Evolutionary conservation across 306 rosid genomes (phyloP), one percentile per base, ranked within the genome.

Genomic region (Lathyrus sativus): DNA sequence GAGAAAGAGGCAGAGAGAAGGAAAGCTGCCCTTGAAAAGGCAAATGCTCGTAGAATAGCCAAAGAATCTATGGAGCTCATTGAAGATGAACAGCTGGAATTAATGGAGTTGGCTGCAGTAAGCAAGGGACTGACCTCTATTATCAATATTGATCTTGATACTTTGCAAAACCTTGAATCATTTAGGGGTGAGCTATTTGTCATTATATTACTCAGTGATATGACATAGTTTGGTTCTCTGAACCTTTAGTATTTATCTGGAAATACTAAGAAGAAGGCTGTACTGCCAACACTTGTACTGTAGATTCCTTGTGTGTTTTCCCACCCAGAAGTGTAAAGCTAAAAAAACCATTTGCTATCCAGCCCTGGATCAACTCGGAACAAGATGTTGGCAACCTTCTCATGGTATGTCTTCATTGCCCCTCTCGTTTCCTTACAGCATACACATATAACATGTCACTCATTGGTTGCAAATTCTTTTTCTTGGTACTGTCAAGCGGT

Each of bases 61-160:
- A 87, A 88, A 80, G 97, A 95, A 77, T 95, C 99, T 71, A 90
- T 90, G 99, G 99, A 95, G 80, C 95, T 95, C 76, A 87, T 90
- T 73, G 97, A 95, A 85, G 99, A 95, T 73, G 99, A 90, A 67
- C 99, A 95, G 61, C 87, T 95, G 70, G 99, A 95, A 78, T 73
- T 95, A 84, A 95, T 95, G 99, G 99, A 95, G 74, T 71, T 90
- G 82, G 99, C 99, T 68, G 96, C 86, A 53, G 81, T 88, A 62
- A 86, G 81, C 87, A 95, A 85, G 82, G 97, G 96, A 45, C 79
- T 95, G 44, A 63, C 96, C 70, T 95, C 99, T 33, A 88, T 95
- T 68, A 80, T 88, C 67, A 74, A 80, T 74, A 89, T 95, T 65
- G 99, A 95, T 79, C 95, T 85, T 56, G 92, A 88, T 78, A 90